These are phyloP conservation scores for Ogataea nonfermentans DNA, from an alignment of 805 yeast species.

Conservation along the genomic window DNA sequence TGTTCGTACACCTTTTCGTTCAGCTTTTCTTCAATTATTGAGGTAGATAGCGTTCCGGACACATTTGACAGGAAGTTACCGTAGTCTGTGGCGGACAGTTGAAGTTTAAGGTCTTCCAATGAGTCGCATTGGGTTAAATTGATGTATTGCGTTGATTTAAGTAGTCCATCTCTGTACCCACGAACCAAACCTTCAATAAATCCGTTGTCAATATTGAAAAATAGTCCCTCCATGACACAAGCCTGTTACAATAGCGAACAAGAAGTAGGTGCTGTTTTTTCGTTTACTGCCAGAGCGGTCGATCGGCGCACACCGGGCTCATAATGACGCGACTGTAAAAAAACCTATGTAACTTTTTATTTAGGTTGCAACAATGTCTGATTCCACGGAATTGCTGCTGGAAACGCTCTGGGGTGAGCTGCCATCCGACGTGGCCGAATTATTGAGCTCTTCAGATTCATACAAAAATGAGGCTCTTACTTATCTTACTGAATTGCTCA, in stretches of 20 bases:
- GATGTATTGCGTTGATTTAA: slow-evolving; percentile 76
- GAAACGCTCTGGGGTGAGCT: slow-evolving; percentile 35
- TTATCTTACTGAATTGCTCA: slow-evolving; percentile 39
- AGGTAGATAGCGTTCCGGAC: slow-evolving; percentile 79
- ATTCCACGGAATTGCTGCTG: slow-evolving; percentile 32
- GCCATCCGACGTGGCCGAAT: slow-evolving; percentile 21
- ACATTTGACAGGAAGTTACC: slow-evolving; percentile 85
- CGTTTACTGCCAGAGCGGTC: slow-evolving; percentile 7
- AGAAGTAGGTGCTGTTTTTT: slow-evolving; percentile 10
- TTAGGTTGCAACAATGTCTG: slow-evolving; percentile 1
- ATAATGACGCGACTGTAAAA: slow-evolving; percentile 2
- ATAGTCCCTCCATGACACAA: slow-evolving; percentile 80
- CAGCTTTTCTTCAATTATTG: slow-evolving; percentile 79
- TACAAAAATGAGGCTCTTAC: slow-evolving; percentile 37
- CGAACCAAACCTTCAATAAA: slow-evolving; percentile 92
- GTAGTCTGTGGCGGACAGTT: slow-evolving; percentile 93
- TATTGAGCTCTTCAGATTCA: slow-evolving; percentile 30
- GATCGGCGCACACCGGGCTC: slow-evolving; percentile 15
- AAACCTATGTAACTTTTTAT: neutral
- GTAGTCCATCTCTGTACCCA: slow-evolving; percentile 84
- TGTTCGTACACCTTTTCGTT: slow-evolving; percentile 73
- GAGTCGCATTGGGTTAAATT: slow-evolving; percentile 95
- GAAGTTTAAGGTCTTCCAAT: slow-evolving; percentile 89
- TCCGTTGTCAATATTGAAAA: slow-evolving; percentile 86
- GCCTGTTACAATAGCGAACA: neutral